Conservation (phyloP, 345 rosid genomes). For the Syzygium grande region DNA sequence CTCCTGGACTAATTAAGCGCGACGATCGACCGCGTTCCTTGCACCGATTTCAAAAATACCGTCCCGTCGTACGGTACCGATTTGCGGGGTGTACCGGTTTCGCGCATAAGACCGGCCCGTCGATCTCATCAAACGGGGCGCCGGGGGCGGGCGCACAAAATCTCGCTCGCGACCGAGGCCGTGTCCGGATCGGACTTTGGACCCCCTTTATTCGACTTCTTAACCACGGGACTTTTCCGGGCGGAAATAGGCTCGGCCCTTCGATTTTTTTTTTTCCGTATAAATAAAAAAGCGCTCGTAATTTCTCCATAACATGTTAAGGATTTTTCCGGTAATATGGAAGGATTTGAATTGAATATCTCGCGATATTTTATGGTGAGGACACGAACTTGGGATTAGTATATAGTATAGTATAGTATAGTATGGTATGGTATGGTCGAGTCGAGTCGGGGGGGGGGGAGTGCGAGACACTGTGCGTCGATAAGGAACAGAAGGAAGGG, state of each 20-base stretch:
- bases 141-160: too few species aligned
- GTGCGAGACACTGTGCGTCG: not conserved
- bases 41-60: too few species aligned
- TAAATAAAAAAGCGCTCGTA: too few species aligned
- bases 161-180: not conserved
- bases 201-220: too few species aligned
- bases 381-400: not conserved
- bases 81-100: not conserved
- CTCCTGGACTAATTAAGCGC: fast-evolving
- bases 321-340: not conserved
- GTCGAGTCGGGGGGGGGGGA: not conserved
- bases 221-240: too few species aligned
- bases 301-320: not conserved
- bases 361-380: not conserved
- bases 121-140: not conserved
- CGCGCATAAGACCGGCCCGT: not conserved
- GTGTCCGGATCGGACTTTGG: not conserved
- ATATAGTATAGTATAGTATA: too few species aligned
- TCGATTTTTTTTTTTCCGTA: too few species aligned
- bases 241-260: too few species aligned
- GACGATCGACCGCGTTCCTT: not conserved
- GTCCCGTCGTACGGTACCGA: not conserved
- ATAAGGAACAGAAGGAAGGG: not conserved
- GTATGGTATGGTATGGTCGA: too few species aligned
- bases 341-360: not conserved